Evolutionary conservation across 2,329 filamentous ascomycete genomes (phyloP), one percentile per base, ranked within the genome.

Genomic region (Hymenoscyphus fructigenus): DNA sequence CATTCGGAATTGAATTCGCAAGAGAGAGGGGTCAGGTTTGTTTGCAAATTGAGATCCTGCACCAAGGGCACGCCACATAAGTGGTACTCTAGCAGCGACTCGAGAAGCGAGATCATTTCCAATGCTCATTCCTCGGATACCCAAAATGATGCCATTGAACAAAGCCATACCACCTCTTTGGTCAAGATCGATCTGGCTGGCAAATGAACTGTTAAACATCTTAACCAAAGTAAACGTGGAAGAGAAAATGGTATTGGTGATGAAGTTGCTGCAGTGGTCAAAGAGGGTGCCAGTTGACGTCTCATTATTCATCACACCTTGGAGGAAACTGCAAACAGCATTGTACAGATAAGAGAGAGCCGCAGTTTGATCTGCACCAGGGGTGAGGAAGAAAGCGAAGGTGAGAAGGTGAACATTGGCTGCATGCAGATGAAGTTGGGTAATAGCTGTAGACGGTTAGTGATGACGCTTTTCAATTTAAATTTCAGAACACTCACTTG

Each of bases 231-330:
- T 85, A 69, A 88, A 88, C 1, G 85, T 86, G 17, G 84, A 86
- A 2, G 86, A 87, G 32, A 89, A 81, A 73, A 88, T 84, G 81
- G 89, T 88, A 74, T 89, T 87, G 73, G 88, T 85, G 64, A 90
- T 82, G 72, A 89, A 89, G 70, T 84, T 87, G 55, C 79, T 82
- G 20, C 83, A 83, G 65, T 87, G 83, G 71, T 71, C 41, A 61
- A 74, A 58, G 60, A 73, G 10, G 76, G 79, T 67, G 78, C 79
- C 26, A 15, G 61, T 68, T 12, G 68, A 64, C 7, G 66, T 66
- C 60, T 68, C 68, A 32, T 67, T 65, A 26, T 68, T 66, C 23
- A 68, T 66, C 12, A 67, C 57, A 32, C 47, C 62, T 64, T 68
- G 57, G 17, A 71, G 67, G 28, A 69, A 69, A 9, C 26, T 57